Evolutionary conservation across 495 filamentous ascomycete genomes (phyloP), one percentile per base, ranked within the genome.

Genomic region (Pyronema omphalodes): DNA sequence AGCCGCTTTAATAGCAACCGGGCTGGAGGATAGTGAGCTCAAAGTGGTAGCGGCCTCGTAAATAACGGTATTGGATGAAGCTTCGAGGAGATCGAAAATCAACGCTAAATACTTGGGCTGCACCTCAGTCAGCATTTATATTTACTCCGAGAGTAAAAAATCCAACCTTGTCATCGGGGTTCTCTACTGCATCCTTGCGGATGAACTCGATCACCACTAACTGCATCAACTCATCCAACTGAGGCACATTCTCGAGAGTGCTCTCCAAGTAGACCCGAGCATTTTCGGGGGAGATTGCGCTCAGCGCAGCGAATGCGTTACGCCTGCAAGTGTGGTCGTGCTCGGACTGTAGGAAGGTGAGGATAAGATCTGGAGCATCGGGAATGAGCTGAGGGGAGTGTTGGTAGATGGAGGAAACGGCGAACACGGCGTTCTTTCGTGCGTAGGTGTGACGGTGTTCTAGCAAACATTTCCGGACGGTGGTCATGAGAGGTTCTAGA

Each of bases 41-140:
- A 96, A 72, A n/a, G 87, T 93, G 8, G 88, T 93, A n/a, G 93
- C 93, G 36, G 93, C 89, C 70, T 96, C 93, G 63, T 99, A 99
- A 33, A 95, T 84, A 14, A 99, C 93, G 11, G 93, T 99, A 39
- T 85, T 86, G 19, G 89, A 84, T 36, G 81, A 80, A 33, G 91
- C 88, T 67, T 99, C 93, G 36, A 99, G 76, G 17, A 99, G 78
- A 66, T 96, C 93, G 62, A 99, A 95, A 58, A 99, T 96, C 55
- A 96, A 74, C 53, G 88, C 79, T 60, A 99, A 68, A 68, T 99
- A 99, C 55, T 80, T 79, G 33, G 87, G 85, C 83, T 86, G 61
- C 51, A 51, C 18, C 15, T 54, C 55, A 12, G 52, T 71, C 63
- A 73, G 66, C 53, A 60, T 36, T 12, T n/a, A 7, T 11, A 36